These are phyloP conservation scores for Penicillium bialowiezense DNA, from an alignment of 495 filamentous ascomycete genomes.

Conservation along the genomic window DNA sequence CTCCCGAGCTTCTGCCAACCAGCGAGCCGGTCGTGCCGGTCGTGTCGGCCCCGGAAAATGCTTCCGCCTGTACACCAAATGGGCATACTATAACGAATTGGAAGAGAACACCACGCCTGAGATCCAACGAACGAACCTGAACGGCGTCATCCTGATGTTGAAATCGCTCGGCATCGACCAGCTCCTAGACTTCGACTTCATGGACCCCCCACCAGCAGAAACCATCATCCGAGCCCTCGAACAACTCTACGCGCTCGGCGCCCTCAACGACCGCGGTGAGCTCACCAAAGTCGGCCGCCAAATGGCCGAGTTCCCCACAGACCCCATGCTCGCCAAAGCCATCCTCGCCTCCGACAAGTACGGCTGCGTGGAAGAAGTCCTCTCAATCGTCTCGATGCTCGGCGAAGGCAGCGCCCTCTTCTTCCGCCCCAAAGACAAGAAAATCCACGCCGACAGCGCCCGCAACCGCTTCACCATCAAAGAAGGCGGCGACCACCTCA, in stretches of 20 bases:
- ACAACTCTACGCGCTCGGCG: constrained; percentile 87
- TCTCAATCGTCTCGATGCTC: constrained; percentile 94
- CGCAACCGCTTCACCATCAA: constrained; percentile 89
- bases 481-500: constrained; percentile 89
- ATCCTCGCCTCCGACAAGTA: constrained; percentile 87
- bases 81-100: constrained; percentile 90
- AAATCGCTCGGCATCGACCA: constrained; percentile 94
- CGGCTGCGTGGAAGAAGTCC: constrained; percentile 89
- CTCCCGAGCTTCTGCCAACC: constrained; percentile 91
- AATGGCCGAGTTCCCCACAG: constrained; percentile 96
- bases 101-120: constrained; percentile 92
- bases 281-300: constrained; percentile 90
- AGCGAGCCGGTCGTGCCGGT: constrained; percentile 87
- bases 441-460: constrained; percentile 90
- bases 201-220: constrained; percentile 90
- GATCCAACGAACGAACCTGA: constrained; percentile 89
- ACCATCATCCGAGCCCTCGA: constrained; percentile 88
- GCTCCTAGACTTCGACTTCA: constrained; percentile 92
- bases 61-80: constrained; percentile 93
- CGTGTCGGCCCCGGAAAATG: constrained; percentile 92
- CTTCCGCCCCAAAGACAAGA: constrained; percentile 97
- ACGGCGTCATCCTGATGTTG: constrained; percentile 76
- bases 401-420: constrained; percentile 85
- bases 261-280: constrained; percentile 84
- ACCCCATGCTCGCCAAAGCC: constrained; percentile 88